Evolutionary conservation across 805 yeast species (phyloP).

Genomic region (Yamadazyma kitorensis): DNA sequence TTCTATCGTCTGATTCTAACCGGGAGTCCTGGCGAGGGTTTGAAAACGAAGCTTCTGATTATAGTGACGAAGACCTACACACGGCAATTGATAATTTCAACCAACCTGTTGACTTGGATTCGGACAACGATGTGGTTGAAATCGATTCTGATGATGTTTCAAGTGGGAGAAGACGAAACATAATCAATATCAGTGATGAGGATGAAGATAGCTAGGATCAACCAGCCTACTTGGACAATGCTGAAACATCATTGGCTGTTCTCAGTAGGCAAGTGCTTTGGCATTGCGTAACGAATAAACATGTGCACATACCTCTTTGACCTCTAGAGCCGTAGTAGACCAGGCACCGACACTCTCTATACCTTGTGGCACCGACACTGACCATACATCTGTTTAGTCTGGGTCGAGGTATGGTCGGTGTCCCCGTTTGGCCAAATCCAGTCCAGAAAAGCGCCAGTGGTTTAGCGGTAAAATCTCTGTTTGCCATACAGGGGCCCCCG

Average conservation of each 20-base stretch:
- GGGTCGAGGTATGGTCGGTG: too few relatives aligned
- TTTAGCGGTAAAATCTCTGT: slow-evolving; percentile 21
- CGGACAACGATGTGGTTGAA: slow-evolving; percentile 12
- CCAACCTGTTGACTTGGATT: slow-evolving; percentile 4
- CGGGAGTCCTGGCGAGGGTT: slow-evolving; percentile 12
- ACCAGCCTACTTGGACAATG: too few relatives aligned
- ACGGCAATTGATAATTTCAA: slow-evolving; percentile 26
- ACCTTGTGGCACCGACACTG: too few relatives aligned
- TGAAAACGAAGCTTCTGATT: slow-evolving; percentile 2
- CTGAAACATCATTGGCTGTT: too few relatives aligned
- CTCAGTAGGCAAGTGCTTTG: too few relatives aligned
- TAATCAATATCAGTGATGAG: slow-evolving; percentile 19
- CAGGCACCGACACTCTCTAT: too few relatives aligned
- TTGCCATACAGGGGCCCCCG: slow-evolving; percentile 23
- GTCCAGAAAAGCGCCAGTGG: slow-evolving; percentile 19
- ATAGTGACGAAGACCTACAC: slow-evolving; percentile 18
- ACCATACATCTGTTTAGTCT: too few relatives aligned
- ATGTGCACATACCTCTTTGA: too few relatives aligned
- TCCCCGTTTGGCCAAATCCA: too few relatives aligned
- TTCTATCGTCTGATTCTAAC: slow-evolving; percentile 2
- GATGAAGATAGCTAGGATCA: slow-evolving; percentile 12
- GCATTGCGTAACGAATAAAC: too few relatives aligned
- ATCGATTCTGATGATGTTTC: slow-evolving; percentile 9
- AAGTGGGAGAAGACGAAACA: slow-evolving; percentile 13
- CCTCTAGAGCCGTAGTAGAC: too few relatives aligned